Base-by-base conservation (phyloP, 2,329 filamentous ascomycete species). In the Phyllosticta capitalensis region DNA sequence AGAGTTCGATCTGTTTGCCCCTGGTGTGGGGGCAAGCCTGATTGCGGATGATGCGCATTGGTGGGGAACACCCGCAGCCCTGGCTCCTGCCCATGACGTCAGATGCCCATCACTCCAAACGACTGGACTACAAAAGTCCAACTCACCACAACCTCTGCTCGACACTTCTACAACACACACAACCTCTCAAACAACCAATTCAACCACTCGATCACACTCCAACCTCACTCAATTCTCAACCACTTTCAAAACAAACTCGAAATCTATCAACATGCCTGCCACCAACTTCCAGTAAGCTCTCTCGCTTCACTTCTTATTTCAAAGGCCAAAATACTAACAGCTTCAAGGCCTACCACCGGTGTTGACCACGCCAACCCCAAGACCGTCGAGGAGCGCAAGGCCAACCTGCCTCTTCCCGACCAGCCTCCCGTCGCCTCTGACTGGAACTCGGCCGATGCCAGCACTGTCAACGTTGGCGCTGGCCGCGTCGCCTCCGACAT, bases 341-440 rank as follows among this genome's bases (percentile, higher is more conserved):
- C 4, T 14, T 9, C 9, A 14, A 60, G 58, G 12, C 76, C 94
- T 90, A 2, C 84, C 83, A 55, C 91, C 91, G 55, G 83, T 83
- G 68, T 96, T 92, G 66, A 96, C 91, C 66, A 87, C 90, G 68
- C 96, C 86, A 65, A 84, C 78, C 64, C 85, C 80, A 56, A 95
- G 77, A 61, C 91, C 90, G 49, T 92, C 69, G 82, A 85, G 56
- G 75, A 88, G 72, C 80, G 80, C 68, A 80, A 86, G 75, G 75
- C 84, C 72, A 90, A 90, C 74, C 84, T 95, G 30, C 88, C 88
- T 56, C 83, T 92, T 55, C 90, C 89, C 19, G 88, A 92, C 1
- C 80, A 92, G 65, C 89, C 89, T 21, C 88, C 88, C 1, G 76
- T 75, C n/a, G 76, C 83, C n/a, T 88, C 87, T 5, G 89, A 94